Evolutionary conservation across 768 basidiomycete genomes (phyloP).

Genomic region (Lanmaoa rubissima): DNA sequence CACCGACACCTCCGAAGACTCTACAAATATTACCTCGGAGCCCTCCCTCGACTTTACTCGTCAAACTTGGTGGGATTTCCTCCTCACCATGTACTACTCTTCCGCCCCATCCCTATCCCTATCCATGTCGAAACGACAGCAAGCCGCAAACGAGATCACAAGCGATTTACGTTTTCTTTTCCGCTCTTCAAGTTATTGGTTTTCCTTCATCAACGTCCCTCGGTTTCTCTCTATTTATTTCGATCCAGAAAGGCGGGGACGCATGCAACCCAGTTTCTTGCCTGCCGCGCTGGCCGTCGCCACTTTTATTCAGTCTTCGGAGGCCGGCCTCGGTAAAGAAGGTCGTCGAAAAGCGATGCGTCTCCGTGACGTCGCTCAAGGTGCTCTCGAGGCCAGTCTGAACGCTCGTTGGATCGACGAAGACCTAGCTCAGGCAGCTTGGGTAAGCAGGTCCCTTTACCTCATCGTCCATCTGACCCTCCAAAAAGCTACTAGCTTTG

Average conservation of each 20-base stretch:
- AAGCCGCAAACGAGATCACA: conserved; percentile 44
- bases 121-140: conserved; percentile 45
- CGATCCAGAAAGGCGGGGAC: conserved; percentile 50
- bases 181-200: conserved; percentile 64
- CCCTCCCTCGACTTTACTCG: conserved; percentile 68
- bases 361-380: conserved; percentile 67
- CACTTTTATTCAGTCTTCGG: conserved; percentile 70
- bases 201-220: conserved; percentile 72
- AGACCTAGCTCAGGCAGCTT: conserved; percentile 71
- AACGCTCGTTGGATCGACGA: conserved; percentile 73
- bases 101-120: conserved; percentile 34
- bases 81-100: conserved; percentile 51
- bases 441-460: conserved; percentile 45
- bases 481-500: conserved; percentile 58
- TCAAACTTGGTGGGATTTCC: conserved; percentile 78
- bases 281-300: conserved; percentile 61
- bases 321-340: conserved; percentile 46
- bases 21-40: conserved; percentile 40
- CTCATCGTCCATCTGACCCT: conserved; percentile 8
- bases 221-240: conserved; percentile 60
- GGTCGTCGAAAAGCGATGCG: conserved; percentile 58
- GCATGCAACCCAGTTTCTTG: conserved; percentile 67
- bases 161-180: conserved; percentile 65
- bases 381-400: conserved; percentile 67
- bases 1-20: conserved; percentile 12